Evolutionary conservation across 176 grass and related monocot species (phyloP), one percentile per base, ranked within the genome.

Genomic region (Oryza brachyantha): DNA sequence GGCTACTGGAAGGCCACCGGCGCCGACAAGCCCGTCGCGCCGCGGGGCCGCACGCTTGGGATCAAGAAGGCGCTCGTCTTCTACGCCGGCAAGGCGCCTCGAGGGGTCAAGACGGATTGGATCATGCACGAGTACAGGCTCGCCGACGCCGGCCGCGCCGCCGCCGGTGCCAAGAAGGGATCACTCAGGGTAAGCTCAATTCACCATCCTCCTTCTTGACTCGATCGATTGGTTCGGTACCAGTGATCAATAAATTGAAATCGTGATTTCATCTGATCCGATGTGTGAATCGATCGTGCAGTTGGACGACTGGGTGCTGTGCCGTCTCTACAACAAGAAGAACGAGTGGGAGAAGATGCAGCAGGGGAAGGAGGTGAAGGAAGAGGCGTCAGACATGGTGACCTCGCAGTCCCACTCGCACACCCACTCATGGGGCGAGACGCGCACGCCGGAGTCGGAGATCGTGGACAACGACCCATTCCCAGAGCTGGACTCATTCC

Each of bases 31-130:
- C 83, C 83, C 82, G 60, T 89, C 58, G 78, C 83, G 78, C 87
- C 83, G 0, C 3, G 66, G 0, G 83, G 87, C 0, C 66, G 66
- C 22, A 85, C 78, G 46, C 68, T 93, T 5, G 94, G 94, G 73
- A 93, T 97, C 76, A 97, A 97, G 94, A 97, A 97, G 86, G 91
- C 94, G 40, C 69, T 97, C 22, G 94, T 97, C 0, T 97, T 97
- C 65, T 97, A 97, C 2, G 90, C 94, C 0, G 91, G 94, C 0
- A 97, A 97, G 85, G 86, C 94, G 54, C 94, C 94, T 0, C 78
- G 84, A 1, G 94, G 94, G 19, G 74, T 89, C 1, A 97, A 97
- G 82, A 97, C 94, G 0, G 91, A 97, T 8, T 97, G 94, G 94
- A 97, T 97, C 84, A 93, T 97, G 94, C 94, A 97, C 1, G 94